Evolutionary conservation across 2,329 filamentous ascomycete species (phyloP).

Genomic region (Trichophyton benhamiae): DNA sequence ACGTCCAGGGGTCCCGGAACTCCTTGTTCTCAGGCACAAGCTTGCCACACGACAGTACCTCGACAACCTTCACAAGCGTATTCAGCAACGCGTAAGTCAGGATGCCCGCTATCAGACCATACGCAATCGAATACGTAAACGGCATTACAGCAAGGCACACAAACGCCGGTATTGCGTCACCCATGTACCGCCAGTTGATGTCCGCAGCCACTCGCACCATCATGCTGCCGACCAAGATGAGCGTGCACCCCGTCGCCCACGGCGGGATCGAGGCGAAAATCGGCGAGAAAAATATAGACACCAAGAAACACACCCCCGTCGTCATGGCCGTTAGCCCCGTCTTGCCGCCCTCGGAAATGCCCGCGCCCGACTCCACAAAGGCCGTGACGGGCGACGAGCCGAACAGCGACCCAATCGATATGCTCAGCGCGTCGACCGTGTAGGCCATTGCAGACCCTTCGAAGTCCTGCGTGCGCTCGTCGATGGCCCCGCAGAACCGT

Average conservation of each 20-base stretch:
- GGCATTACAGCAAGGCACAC: constrained; percentile 76
- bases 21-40: constrained; percentile 64
- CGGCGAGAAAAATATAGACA: constrained; percentile 77
- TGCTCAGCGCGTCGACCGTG: constrained; percentile 66
- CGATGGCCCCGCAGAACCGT: constrained; percentile 65
- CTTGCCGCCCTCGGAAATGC: constrained; percentile 75
- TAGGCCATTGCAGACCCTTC: constrained; percentile 76
- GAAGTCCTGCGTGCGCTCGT: constrained; percentile 74
- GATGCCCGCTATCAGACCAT: constrained; percentile 72
- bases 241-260: constrained; percentile 80
- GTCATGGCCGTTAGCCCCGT: constrained; percentile 73
- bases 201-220: constrained; percentile 68
- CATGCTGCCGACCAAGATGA: constrained; percentile 76
- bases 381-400: constrained; percentile 73
- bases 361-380: constrained; percentile 79
- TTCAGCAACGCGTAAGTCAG: constrained; percentile 68
- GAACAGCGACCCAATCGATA: constrained; percentile 67
- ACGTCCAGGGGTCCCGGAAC: constrained; percentile 69
- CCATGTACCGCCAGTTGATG: constrained; percentile 81
- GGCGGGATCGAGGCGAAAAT: constrained; percentile 83
- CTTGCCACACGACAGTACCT: constrained; percentile 53
- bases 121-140: constrained; percentile 79
- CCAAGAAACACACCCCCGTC: constrained; percentile 72
- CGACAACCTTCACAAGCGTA: constrained; percentile 54
- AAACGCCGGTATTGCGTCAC: constrained; percentile 74